Percentiles rank a stretch among this genome's conserved stretches.
These are phyloP conservation scores for Viridothelium virens DNA, from an alignment of 495 filamentous ascomycete genomes.

Conservation along the genomic window DNA sequence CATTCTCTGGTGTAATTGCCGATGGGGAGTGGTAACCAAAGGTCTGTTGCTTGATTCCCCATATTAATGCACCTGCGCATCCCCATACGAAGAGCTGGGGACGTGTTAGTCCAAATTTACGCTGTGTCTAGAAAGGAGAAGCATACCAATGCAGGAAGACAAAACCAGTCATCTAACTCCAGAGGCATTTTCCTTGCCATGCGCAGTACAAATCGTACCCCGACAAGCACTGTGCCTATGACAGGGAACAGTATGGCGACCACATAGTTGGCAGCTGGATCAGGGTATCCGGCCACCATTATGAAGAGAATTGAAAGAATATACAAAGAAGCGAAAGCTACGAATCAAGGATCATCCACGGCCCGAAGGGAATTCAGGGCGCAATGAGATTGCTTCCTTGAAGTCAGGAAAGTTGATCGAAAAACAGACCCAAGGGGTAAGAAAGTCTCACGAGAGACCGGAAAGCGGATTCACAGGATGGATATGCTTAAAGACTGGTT, in stretches of 20 bases:
- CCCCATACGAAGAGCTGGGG: constrained; percentile 7
- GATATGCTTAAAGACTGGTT: background rate
- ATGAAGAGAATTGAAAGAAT: background rate
- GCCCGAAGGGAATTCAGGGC: background rate
- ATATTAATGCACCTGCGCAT: background rate
- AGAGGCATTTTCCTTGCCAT: background rate
- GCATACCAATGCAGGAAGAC: background rate
- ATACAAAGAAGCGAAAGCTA: background rate
- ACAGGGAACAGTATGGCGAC: constrained; percentile 1
- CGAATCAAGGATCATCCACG: too few relatives aligned
- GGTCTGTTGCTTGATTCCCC: constrained; percentile 4
- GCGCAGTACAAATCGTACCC: background rate
- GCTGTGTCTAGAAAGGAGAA: background rate
- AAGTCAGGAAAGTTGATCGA: background rate
- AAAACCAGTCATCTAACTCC: background rate
- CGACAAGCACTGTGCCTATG: background rate
- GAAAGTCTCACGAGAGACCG: background rate
- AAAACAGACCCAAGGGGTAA: background rate
- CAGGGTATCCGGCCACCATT: background rate
- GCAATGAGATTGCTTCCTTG: background rate
- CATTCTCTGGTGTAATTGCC: constrained; percentile 4
- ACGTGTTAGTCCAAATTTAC: background rate
- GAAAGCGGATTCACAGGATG: background rate
- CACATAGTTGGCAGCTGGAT: constrained; percentile 8
- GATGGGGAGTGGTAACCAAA: background rate